Evolutionary conservation across 2,329 filamentous ascomycete genomes (phyloP), one percentile per base, ranked within the genome.

Genomic region (Emergomyces pasteurianus): DNA sequence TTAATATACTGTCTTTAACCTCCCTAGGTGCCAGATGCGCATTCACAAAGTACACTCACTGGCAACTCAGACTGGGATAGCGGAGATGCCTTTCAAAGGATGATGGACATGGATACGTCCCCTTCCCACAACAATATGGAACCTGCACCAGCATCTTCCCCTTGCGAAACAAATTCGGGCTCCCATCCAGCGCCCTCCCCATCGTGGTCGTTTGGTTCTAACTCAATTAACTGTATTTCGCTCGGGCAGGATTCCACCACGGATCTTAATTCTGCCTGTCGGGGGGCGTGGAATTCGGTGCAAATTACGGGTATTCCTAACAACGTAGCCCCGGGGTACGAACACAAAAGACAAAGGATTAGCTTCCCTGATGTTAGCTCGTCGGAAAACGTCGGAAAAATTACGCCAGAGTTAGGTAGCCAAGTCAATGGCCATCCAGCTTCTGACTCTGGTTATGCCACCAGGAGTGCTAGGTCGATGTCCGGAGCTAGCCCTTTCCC

Each of bases 361-460:
- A 36, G 58, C 10, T 68, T 66, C n/a, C 54, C 67, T 7, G 67
- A 71, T 21, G 66, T 60, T 42, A 63, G 65, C 43, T 68, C 65
- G 36, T 67, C 67, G 1, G 67, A 67, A 26, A 63, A 65, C 14
- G 69, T 69, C 31, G 66, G 70, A 60, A 68, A 70, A 14, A 63
- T 67, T 0, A 65, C 66, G 1, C 74, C 73, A 1, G 72, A 75
- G 49, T 66, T 64, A 31, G 71, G 66, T 36, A 53, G 50, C 36
- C 50, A 54, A 56, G 66, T 67, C 60, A 69, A 70, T 28, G 67
- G 69, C 14, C 62, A 69, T 18, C 63, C 68, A 28, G 69, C 68
- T 10, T 66, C 65, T 0, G 73, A 76, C 62, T 75, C 74, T 0
- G 73, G 69, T 6, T 76, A 75, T 62, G 71, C 66, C 14, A 74